Evolutionary conservation across 306 rosid species (phyloP), one percentile per base, ranked within the genome.

Genomic region (Sindora glabra): DNA sequence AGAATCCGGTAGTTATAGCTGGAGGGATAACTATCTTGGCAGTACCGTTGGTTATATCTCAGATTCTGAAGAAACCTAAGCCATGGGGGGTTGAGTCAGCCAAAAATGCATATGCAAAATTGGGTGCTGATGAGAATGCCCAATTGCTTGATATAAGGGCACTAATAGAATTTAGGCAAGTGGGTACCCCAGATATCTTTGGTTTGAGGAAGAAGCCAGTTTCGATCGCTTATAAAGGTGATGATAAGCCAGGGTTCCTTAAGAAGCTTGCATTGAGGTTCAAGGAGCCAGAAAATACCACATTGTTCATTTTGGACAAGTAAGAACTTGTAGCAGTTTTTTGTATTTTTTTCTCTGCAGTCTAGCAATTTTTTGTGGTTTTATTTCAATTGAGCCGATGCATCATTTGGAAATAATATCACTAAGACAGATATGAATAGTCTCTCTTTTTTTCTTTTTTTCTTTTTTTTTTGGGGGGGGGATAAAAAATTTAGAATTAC

Each of bases 251-350:
- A 1, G 94, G 89, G 16, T 94, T 94, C 73, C 40, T 94, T 19
- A 89, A 89, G 89, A 94, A 80, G 75, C 81, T 94, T 26, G 49
- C 83, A 22, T 57, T 80, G 70, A 94, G 86, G 84, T 89, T 94
- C 73, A 94, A 82, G 85, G 86, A 84, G 11, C 97, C 99, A 13
- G 86, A 77, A 76, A 84, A 77, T 69, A 89, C 94, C 55, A 94
- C 97, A 77, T 73, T 94, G 84, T 86, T 89, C 75, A 69, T 94
- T 74, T 78, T 94, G 27, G 99, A 94, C 89, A 94, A 89, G 99
- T 94, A 84, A 78, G n/a, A n/a, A n/a, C n/a, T 11, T 16, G 24
- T 29, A 47, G 26, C 51, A 30, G 25, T 65, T n/a, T 59, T 29
- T 13, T 59, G 9, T 70, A n/a, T n/a, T 11, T 15, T 39, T 52